Evolutionary conservation across 163 green algal species (phyloP).

Genomic region (Scenedesmus sp.): DNA sequence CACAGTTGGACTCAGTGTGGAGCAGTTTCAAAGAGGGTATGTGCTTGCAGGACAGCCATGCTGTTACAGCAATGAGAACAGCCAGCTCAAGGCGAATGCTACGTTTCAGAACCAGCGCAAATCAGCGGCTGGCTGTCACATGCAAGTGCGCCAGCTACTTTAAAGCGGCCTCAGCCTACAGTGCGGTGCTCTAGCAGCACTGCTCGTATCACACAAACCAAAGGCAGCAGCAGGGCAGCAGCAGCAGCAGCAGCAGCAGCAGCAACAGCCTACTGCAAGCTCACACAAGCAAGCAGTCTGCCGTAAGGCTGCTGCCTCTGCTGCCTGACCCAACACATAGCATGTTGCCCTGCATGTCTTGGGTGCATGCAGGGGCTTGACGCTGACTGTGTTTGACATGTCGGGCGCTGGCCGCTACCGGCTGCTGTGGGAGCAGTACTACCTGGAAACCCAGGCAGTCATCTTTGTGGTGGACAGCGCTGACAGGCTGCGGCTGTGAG

Average conservation of each 20-base stretch:
- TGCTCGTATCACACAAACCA: background rate
- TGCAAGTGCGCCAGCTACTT: background rate
- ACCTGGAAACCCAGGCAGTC: conserved; percentile 77
- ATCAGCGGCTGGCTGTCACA: background rate
- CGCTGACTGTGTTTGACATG: conserved; percentile 90
- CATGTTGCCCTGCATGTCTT: background rate
- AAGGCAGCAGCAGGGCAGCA: background rate
- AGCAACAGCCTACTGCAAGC: background rate
- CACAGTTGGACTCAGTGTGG: conserved; percentile 83
- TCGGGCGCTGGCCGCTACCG: conserved; percentile 84
- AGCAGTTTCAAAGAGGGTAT: conserved; percentile 75
- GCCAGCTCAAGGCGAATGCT: background rate
- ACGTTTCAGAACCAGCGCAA: background rate
- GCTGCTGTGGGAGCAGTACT: conserved; percentile 88
- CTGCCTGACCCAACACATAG: background rate
- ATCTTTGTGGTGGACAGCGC: conserved; percentile 87
- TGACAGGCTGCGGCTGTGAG: conserved; percentile 83
- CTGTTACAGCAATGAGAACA: background rate
- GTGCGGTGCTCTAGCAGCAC: no score
- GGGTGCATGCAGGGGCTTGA: conserved; percentile 59
- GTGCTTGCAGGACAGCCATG: background rate
- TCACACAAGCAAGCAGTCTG: background rate
- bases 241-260: background rate
- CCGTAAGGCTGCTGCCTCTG: background rate
- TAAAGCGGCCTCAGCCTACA: background rate